Percentiles rank a stretch among this genome's conserved stretches.
Conservation (phyloP, 148 eudicot species). For the Rhododendron vialii region DNA sequence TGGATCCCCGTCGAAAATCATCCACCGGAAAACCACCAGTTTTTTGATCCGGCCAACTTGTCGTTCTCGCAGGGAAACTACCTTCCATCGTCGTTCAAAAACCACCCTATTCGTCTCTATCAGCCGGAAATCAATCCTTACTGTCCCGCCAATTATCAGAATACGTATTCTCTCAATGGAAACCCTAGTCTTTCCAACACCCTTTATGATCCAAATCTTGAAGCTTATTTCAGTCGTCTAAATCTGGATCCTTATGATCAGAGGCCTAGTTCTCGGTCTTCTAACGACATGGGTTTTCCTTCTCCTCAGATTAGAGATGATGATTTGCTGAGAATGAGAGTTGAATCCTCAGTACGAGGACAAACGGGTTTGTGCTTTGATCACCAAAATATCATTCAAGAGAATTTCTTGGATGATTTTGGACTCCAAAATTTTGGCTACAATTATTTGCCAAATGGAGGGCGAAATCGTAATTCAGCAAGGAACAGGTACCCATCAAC, state of each 20-base stretch:
- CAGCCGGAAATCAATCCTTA: background rate
- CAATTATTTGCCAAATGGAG: background rate
- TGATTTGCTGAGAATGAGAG: conserved; percentile 11
- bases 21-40: background rate
- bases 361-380: background rate
- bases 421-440: background rate
- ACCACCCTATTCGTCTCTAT: background rate
- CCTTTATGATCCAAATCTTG: background rate
- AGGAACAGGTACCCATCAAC: background rate
- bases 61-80: too few relatives aligned
- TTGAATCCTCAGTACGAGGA: background rate
- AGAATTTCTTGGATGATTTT: background rate
- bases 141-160: background rate
- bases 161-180: background rate
- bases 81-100: background rate
- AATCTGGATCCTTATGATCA: background rate
- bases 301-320: background rate
- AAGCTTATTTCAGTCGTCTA: background rate
- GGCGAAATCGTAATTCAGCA: background rate
- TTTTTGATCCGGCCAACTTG: background rate
- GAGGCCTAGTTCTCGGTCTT: background rate
- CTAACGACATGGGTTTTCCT: background rate
- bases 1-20: background rate
- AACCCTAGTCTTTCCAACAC: background rate
- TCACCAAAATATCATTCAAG: background rate